Base-by-base conservation (phyloP, 352 stramenopile genomes). In the Pythium volutum region DNA sequence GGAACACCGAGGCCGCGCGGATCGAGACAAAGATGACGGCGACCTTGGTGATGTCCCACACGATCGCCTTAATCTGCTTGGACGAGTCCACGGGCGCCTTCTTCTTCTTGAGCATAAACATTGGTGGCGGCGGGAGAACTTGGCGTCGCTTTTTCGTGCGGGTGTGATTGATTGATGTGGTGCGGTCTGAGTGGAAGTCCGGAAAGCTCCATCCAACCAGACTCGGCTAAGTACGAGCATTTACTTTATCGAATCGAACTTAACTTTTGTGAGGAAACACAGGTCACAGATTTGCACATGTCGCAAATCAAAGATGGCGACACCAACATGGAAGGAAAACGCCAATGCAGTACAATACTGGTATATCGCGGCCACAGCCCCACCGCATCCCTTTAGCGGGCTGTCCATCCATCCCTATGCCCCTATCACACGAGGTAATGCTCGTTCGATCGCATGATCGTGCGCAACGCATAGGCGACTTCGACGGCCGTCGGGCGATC, bases 61-160 rank as follows among this genome's bases (percentile, higher is more conserved):
- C 76, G 42, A 90, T 72, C 15, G 78, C 78, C 69, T 90, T 91
- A 64, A 90, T 70, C 68, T 89, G 80, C 74, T 91, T 87, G 62
- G 65, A 70, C 46, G 72, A 75, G 71, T 93, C 84, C 45, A 92
- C 79, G 69, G 89, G 81, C 69, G 81, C 74, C 70, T 91, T 90
- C 78, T 92, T 91, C 78, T 93, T 93, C 76, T 89, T 89, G 67
- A 91, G 82, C 82, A 89, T 88, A 55, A 91, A 91, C 82, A 91
- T 91, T 46, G n/a, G n/a, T n/a, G n/a, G n/a, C n/a, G 31, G 75
- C 54, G 29, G 31, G 38, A 38, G 53, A 4, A 15, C n/a, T 3
- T 15, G 52, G 25, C 39, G 34, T 15, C 43, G 26, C 20, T 20
- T 47, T 58, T 49, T 16, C 11, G 41, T 10, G 14, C 5, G 22